Evolutionary conservation across 805 yeast species (phyloP).

Genomic region (Candida sakaeoensis): DNA sequence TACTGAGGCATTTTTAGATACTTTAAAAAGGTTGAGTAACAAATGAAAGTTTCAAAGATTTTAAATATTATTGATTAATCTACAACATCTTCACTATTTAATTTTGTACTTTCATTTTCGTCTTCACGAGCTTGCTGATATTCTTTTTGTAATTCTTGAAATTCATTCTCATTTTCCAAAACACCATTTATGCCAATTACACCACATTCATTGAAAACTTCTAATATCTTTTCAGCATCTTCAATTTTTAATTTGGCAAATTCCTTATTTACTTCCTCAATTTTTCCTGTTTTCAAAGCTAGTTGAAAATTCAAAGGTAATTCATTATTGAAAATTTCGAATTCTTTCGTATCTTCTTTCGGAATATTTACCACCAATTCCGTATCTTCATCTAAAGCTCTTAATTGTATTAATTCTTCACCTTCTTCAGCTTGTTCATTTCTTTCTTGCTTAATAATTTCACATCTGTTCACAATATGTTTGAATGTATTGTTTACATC

Average conservation of each 20-base stretch:
- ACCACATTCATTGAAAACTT: slow-evolving; percentile 71
- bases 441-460: slow-evolving; percentile 53
- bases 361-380: slow-evolving; percentile 73
- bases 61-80: slow-evolving; percentile 16
- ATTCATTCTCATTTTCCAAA: slow-evolving; percentile 69
- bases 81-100: slow-evolving; percentile 20
- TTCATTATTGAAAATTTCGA: slow-evolving; percentile 50
- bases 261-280: slow-evolving; percentile 80
- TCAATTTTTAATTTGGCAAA: slow-evolving; percentile 69
- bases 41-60: no score
- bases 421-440: slow-evolving; percentile 37
- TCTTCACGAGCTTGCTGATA: slow-evolving; percentile 11
- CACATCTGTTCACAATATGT: slow-evolving; percentile 76
- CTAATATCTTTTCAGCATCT: slow-evolving; percentile 78
- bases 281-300: slow-evolving; percentile 67
- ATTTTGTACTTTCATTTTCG: slow-evolving; percentile 1
- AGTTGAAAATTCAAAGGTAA: slow-evolving; percentile 61
- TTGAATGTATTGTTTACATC: slow-evolving; percentile 72
- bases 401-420: slow-evolving; percentile 81
- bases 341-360: slow-evolving; percentile 48
- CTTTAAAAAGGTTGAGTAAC: slow-evolving; percentile 32
- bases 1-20: slow-evolving; percentile 31
- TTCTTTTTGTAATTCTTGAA: slow-evolving; percentile 49
- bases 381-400: slow-evolving; percentile 80
- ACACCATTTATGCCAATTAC: slow-evolving; percentile 79